Conservation (phyloP, 2,329 filamentous ascomycete genomes). For the Epicoccum sorghinum region DNA sequence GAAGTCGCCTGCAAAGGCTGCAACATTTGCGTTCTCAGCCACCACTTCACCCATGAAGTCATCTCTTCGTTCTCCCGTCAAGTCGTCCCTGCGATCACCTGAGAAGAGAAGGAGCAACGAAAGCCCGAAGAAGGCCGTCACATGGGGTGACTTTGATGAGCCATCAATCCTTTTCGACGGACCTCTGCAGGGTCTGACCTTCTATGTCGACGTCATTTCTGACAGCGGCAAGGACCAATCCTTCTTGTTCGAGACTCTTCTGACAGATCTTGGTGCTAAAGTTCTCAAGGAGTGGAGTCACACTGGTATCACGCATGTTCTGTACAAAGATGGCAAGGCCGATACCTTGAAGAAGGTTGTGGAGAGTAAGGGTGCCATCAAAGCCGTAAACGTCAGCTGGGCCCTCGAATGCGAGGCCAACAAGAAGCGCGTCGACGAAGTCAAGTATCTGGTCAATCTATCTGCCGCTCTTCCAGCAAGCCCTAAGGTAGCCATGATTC, state of each 20-base stretch:
- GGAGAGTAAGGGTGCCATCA: constrained; percentile 73
- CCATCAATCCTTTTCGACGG: constrained; percentile 31
- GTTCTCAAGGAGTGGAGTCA: constrained; percentile 72
- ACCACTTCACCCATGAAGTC: constrained; percentile 35
- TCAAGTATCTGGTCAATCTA: constrained; percentile 40
- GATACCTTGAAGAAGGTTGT: constrained; percentile 82
- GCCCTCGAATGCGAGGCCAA: constrained; percentile 67
- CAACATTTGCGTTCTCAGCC: constrained; percentile 16
- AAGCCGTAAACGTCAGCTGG: constrained; percentile 88
- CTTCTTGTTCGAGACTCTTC: constrained; percentile 76
- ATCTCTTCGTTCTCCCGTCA: constrained; percentile 37
- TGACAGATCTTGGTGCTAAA: constrained; percentile 80
- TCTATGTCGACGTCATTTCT: constrained; percentile 82
- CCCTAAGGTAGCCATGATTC: constrained; percentile 26
- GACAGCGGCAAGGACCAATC: constrained; percentile 65
- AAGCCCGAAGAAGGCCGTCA: constrained; percentile 48
- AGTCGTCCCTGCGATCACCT: constrained; percentile 47
- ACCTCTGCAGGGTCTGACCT: constrained; percentile 65
- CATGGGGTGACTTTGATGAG: constrained; percentile 36
- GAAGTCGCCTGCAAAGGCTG: constrained; percentile 11
- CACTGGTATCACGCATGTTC: constrained; percentile 82
- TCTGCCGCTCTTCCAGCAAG: constrained; percentile 27
- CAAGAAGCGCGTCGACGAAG: constrained; percentile 43
- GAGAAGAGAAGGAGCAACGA: constrained; percentile 35
- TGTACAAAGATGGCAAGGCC: constrained; percentile 86